Conservation (phyloP, 768 basidiomycete genomes). For the Phanerodontia chrysosporium region DNA sequence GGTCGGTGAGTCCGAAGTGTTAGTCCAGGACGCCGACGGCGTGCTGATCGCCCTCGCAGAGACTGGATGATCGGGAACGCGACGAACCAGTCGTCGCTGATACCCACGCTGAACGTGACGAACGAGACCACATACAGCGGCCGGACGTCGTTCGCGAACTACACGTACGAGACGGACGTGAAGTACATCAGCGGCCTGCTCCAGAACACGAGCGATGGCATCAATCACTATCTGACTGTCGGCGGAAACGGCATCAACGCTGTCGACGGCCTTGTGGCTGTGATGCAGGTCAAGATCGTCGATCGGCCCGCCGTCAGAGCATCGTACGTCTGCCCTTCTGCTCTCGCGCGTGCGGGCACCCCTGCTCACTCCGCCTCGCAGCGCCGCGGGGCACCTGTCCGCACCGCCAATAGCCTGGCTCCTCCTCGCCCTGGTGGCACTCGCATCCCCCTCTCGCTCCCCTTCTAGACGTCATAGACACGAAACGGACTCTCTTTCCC, state of each 20-base stretch:
- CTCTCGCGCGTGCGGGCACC: too few species aligned
- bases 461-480: constrained; percentile 2
- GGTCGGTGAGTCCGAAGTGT: constrained; percentile 48
- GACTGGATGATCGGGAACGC: constrained; percentile 87
- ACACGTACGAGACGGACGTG: constrained; percentile 69
- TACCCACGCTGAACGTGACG: constrained; percentile 46
- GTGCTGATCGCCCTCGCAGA: constrained; percentile 30
- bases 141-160: constrained; percentile 57
- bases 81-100: constrained; percentile 41
- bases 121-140: constrained; percentile 61
- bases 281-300: constrained; percentile 69
- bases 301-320: constrained; percentile 25
- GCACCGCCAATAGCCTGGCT: not conserved
- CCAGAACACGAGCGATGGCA: constrained; percentile 60
- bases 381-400: not conserved
- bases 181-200: constrained; percentile 67
- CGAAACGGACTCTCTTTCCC: not conserved
- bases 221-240: constrained; percentile 66
- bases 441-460: not conserved
- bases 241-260: constrained; percentile 49
- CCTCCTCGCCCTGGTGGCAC: constrained; percentile 1
- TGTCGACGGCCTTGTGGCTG: constrained; percentile 78
- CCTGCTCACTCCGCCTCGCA: not conserved
- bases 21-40: not conserved
- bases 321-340: constrained; percentile 18